Evolutionary conservation across 1,284 basidiomycete species (phyloP).

Genomic region (Bothia castanella): DNA sequence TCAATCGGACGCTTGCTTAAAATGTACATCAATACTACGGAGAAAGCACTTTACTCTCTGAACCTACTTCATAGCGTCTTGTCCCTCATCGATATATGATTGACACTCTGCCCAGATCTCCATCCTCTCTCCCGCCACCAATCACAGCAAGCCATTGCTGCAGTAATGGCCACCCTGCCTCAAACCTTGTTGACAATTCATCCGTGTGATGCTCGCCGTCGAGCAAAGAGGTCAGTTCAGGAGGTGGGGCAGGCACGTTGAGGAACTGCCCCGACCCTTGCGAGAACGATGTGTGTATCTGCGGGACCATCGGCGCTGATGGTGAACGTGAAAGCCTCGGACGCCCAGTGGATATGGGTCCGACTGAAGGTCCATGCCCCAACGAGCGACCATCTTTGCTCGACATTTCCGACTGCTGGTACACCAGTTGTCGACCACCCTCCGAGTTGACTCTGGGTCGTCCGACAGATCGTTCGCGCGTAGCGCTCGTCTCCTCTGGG

Average conservation of each 20-base stretch:
- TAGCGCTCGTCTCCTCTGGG: constrained; percentile 14
- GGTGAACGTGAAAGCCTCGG: constrained; percentile 47
- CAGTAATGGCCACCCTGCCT: constrained; percentile 80
- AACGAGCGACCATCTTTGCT: constrained; percentile 25
- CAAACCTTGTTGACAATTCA: constrained; percentile 80
- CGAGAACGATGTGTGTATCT: constrained; percentile 29
- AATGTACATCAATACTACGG: constrained; percentile 1
- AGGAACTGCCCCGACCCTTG: constrained; percentile 22
- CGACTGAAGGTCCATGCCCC: constrained; percentile 23
- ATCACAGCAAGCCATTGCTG: constrained; percentile 69
- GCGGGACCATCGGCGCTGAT: constrained; percentile 36
- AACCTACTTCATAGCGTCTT: neutral
- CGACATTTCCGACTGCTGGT: constrained; percentile 26
- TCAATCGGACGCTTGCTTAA: constrained; percentile 67
- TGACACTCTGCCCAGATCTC: constrained; percentile 47
- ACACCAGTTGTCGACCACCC: constrained; percentile 24
- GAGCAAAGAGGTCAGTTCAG: constrained; percentile 59
- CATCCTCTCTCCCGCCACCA: constrained; percentile 53
- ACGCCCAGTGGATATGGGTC: constrained; percentile 35
- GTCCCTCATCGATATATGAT: constrained; percentile 43
- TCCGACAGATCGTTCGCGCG: constrained; percentile 19
- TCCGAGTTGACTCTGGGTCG: constrained; percentile 33
- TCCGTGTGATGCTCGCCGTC: constrained; percentile 91
- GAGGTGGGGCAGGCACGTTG: constrained; percentile 36
- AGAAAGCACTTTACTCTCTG: constrained; percentile 1